A percentile compares a stretch with the other conserved stretches of the same genome.
These are phyloP conservation scores for Coniochaeta prunicola DNA, from an alignment of 2,329 filamentous ascomycete species.

Conservation along the genomic window DNA sequence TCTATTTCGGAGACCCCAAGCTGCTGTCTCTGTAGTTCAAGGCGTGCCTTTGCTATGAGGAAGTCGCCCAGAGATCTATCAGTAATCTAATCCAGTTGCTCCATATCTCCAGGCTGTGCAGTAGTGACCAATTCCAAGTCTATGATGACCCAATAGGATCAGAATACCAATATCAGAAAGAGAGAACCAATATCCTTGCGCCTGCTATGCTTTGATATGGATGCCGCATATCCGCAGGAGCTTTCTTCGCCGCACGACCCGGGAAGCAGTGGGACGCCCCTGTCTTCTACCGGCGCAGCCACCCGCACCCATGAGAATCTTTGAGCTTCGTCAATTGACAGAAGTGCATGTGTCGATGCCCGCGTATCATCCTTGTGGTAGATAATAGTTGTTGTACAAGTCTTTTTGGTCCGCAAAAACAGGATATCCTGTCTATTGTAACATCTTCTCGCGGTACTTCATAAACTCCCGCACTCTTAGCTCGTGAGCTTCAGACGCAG, in stretches of 20 bases:
- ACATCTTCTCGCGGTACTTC: constrained; percentile 34
- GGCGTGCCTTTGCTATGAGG: too few species aligned
- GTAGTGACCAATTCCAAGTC: not conserved
- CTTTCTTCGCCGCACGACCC: not conserved
- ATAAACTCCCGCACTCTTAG: constrained; percentile 51
- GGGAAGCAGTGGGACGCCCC: too few species aligned
- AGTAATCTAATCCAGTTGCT: not conserved
- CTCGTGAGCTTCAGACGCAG: constrained; percentile 53
- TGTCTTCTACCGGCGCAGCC: too few species aligned
- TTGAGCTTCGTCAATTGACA: too few species aligned
- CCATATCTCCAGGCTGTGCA: not conserved
- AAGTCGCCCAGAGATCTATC: not conserved
- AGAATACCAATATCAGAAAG: not conserved
- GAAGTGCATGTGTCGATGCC: too few species aligned
- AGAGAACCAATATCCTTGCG: not conserved
- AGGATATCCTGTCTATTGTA: not conserved
- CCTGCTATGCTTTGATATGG: not conserved
- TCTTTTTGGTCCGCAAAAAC: not conserved
- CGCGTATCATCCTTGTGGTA: too few species aligned
- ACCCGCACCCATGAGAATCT: too few species aligned
- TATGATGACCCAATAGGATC: not conserved
- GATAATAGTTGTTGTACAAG: not conserved
- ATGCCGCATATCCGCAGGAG: not conserved
- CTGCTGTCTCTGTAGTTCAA: not conserved
- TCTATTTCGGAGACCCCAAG: not conserved